Evolutionary conservation across 2,329 filamentous ascomycete genomes (phyloP).

Genomic region (Sclerotinia borealis): DNA sequence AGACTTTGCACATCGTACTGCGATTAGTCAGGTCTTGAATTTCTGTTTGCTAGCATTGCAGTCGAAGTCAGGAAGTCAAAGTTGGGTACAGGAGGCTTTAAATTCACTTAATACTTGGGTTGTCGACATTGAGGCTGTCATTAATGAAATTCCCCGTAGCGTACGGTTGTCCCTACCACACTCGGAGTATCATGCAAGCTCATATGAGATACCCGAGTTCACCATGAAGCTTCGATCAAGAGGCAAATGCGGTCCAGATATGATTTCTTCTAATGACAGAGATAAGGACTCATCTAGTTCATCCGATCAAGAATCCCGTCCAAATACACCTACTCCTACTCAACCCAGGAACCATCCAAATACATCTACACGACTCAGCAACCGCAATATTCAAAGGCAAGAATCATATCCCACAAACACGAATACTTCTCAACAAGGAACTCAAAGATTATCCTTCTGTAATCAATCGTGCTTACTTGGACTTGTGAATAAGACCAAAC

Average conservation of each 20-base stretch:
- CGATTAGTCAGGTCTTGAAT: background rate
- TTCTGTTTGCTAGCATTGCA: conserved; percentile 2
- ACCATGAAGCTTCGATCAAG: background rate
- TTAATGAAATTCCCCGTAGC: background rate
- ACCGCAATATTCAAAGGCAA: background rate
- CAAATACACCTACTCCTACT: background rate
- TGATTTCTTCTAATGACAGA: background rate
- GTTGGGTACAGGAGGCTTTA: background rate
- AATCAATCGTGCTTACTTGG: background rate
- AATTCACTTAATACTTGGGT: background rate
- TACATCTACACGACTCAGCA: no score
- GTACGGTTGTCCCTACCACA: background rate
- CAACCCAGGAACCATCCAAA: no score
- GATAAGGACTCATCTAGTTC: background rate
- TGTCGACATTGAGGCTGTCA: background rate
- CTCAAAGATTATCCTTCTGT: background rate
- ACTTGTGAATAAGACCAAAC: background rate
- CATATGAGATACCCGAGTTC: background rate
- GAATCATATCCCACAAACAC: background rate
- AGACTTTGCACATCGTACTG: background rate
- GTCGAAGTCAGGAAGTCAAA: background rate
- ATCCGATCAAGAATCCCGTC: background rate
- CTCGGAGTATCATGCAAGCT: background rate
- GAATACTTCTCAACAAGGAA: background rate
- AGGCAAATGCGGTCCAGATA: background rate